Percentiles rank a stretch among this genome's conserved stretches.
Evolutionary conservation across 257 asterid species (phyloP).

Genomic region (Forsythia viridissima): DNA sequence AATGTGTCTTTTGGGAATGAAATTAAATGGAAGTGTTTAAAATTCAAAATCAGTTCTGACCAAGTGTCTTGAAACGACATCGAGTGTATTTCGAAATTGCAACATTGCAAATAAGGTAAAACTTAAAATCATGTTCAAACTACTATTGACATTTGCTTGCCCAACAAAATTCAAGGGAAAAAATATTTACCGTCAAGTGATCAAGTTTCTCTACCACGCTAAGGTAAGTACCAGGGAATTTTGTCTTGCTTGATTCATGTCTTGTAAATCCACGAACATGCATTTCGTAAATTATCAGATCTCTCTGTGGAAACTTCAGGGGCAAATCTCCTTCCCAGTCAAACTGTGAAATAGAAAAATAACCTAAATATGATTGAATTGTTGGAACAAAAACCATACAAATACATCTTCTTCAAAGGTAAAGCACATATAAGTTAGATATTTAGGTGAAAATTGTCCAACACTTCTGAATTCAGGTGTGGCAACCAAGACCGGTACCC

Average conservation of each 20-base stretch:
- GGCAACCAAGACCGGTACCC: not conserved
- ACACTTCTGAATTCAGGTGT: not conserved
- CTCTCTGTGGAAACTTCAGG: constrained; percentile 66
- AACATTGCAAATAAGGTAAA: not conserved
- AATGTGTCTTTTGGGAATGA: not conserved
- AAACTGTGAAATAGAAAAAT: constrained; percentile 55
- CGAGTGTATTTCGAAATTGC: not conserved
- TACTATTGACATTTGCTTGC: constrained; percentile 5
- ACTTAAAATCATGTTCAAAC: not conserved
- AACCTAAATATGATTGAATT: constrained; percentile 2
- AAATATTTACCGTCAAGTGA: constrained; percentile 67
- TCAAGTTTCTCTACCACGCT: constrained; percentile 95
- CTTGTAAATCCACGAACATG: constrained; percentile 96
- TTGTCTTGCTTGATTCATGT: constrained; percentile 78
- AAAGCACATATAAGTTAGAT: not conserved
- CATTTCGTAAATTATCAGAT: constrained; percentile 84
- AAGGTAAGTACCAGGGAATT: constrained; percentile 82
- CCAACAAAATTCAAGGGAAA: constrained; percentile 25
- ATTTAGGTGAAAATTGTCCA: constrained; percentile 6
- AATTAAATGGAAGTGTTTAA: not conserved
- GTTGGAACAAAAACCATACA: constrained; percentile 12
- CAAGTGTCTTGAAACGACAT: not conserved
- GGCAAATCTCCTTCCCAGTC: constrained; percentile 99
- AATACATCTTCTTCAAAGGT: constrained; percentile 17
- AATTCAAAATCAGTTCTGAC: not conserved